Evolutionary conservation across 805 yeast genomes (phyloP), one percentile per base, ranked within the genome.

Genomic region (Yarrowia deformans): DNA sequence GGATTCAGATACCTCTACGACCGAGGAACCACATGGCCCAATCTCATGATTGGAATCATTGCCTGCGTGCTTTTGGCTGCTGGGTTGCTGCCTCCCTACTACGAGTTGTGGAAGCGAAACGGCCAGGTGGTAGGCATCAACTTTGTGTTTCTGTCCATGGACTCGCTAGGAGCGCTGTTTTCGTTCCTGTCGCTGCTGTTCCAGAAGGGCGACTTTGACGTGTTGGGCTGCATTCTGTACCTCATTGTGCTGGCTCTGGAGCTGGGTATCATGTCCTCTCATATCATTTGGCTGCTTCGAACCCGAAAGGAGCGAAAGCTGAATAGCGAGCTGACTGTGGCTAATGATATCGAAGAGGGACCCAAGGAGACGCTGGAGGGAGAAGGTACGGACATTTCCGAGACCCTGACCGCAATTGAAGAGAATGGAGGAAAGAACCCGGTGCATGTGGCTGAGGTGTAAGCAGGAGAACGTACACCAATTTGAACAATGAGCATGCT

Each of bases 121-220:
- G 98, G 98, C 1, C 80, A 90, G 43, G 98, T 94, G 2, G 87
- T 93, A 3, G 98, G 98, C 0, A 89, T 94, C 74, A 93, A 93
- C 76, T 93, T 94, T 75, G 72, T 90, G 2, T 94, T 94, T 72
- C 81, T 94, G 70, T 74, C 83, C 6, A 79, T 93, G 79, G 98
- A 94, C 77, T 85, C 90, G 4, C 71, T 85, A 34, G 98, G 98
- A 9, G 97, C 98, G 0, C 78, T 91, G 50, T 87, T 91, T 72
- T 90, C 96, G 13, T 84, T 90, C 32, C 83, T 87, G 56, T 85
- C 90, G 0, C 81, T 88, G 79, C 82, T 85, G 49, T 82, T 88
- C 73, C 75, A 76, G 67, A 70, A 69, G 37, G 95, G 89, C 3
- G 81, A 82, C 45, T 74, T 90, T 75, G 97, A 93, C 77, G 77